Base-by-base conservation (phyloP, 306 rosid species). In the Hippophae tibetana region DNA sequence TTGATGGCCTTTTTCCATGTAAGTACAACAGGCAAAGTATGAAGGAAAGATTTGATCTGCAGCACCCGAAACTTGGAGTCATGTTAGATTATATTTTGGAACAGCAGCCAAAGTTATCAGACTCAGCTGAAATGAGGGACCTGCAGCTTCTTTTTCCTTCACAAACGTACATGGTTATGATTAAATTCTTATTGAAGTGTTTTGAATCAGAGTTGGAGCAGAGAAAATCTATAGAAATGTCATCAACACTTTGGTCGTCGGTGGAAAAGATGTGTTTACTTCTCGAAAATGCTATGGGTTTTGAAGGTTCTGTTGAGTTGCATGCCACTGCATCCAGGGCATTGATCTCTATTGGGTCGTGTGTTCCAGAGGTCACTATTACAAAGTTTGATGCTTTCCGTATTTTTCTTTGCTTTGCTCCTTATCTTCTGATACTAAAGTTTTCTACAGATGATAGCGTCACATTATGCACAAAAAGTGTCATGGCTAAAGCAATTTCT, bases 261-360 rank as follows among this genome's bases (percentile, higher is more conserved):
- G 89, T 83, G 50, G 84, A 79, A 69, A 69, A 72, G 70, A 71
- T 87, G 77, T 87, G 92, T 75, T 79, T 62, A 27, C 70, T 92
- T 54, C 54, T 92, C 57, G 98, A 87, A 78, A 95, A 85, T 76
- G 84, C 95, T 57, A 81, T 92, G 96, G 80, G 92, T 61, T 74
- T 76, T 80, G 92, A 81, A 74, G 98, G 96, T 31, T 87, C 96
- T 60, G 84, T 63, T 58, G 98, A 92, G 76, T 75, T 92, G 87
- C 95, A 92, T 67, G 86, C 74, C 69, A 78, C 65, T 84, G 87
- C 96, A 71, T 81, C 89, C 58, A 87, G 87, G 76, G 87, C 92
- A 7, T 69, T 92, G 80, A 82, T 87, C 69, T 66, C 70, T 14
- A 63, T 92, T 67, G 96, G 89, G 62, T 87, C 92, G 57, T 81